Evolutionary conservation across 345 rosid species (phyloP), one percentile per base, ranked within the genome.

Genomic region (Populus alba): DNA sequence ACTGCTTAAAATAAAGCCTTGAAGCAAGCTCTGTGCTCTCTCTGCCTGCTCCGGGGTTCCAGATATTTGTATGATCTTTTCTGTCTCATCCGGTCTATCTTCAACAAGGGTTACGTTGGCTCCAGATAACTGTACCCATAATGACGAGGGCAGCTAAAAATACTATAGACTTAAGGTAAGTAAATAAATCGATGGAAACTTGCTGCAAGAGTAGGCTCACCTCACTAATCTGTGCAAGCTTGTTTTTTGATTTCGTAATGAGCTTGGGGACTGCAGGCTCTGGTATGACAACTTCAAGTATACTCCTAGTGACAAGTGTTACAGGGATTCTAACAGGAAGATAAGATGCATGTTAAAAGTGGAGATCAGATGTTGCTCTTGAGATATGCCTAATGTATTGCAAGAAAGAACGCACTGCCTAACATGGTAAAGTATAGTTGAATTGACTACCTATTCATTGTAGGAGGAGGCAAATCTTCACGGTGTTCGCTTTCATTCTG

Each of bases 31-130:
- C 84, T 97, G 98, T 37, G 98, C 99, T 87, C 94, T 89, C 86
- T 92, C 99, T 17, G 89, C 94, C 84, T 97, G 98, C 80, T 97
- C 98, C 0, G 97, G 97, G 63, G 98, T 94, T 72, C 99, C 99
- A 18, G 98, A 92, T 80, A 97, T 90, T 84, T 87, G 88, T 77
- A 97, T 94, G 37, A 88, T 86, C 82, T 91, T 97, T 72, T 90
- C 92, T 7, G 87, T 82, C 75, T 82, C 90, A 2, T 91, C 96
- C 1, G 91, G 92, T 73, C 86, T 81, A 80, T 92, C 97, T 83
- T 92, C 97, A 22, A 94, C 84, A 29, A 97, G 86, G 33, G 87
- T 87, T 71, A 97, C 92, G 70, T 85, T 91, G 85, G 99, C 99
- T 72, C 99, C 99, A 10, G 98, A 92, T 82, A 94, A 81, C 99